Conservation (phyloP, 1,139 yeast genomes). For the Yamadazyma kanchanaburiensis region DNA sequence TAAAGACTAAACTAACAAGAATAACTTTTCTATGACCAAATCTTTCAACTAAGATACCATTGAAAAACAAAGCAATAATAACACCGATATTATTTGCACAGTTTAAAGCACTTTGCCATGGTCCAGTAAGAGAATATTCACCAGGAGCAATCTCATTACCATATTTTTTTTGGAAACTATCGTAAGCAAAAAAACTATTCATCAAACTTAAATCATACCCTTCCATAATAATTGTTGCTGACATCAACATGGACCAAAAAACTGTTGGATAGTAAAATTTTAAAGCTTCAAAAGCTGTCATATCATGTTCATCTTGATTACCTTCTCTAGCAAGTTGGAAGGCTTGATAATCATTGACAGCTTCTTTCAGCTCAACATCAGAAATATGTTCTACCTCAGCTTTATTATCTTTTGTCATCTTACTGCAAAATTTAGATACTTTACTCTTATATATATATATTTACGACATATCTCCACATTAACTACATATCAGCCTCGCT, state of each 20-base stretch:
- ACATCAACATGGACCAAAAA: constrained; percentile 4
- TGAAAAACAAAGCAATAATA: constrained; percentile 70
- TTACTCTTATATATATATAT: too few relatives aligned
- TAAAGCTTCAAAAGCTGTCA: constrained; percentile 1
- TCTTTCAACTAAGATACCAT: constrained; percentile 45
- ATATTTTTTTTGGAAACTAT: constrained; percentile 18
- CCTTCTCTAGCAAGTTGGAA: constrained; percentile 18
- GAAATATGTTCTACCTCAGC: too few relatives aligned
- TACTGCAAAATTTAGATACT: too few relatives aligned
- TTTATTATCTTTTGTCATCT: too few relatives aligned
- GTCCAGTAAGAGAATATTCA: constrained; percentile 15
- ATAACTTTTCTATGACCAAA: constrained; percentile 16
- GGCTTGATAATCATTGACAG: too few relatives aligned
- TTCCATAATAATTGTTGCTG: constrained; percentile 5
- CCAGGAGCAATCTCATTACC: too few relatives aligned
- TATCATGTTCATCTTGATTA: constrained; percentile 22
- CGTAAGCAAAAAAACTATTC: constrained; percentile 19
- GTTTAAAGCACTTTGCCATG: constrained; percentile 25
- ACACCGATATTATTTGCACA: constrained; percentile 54
- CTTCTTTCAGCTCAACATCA: too few relatives aligned
- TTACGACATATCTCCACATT: too few relatives aligned
- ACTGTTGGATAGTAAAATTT: constrained; percentile 2
- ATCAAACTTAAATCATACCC: constrained; percentile 18
- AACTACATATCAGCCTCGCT: too few relatives aligned
- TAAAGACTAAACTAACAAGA: constrained; percentile 19